Base-by-base conservation (phyloP, 345 rosid genomes). In the Mercurialis annua region DNA sequence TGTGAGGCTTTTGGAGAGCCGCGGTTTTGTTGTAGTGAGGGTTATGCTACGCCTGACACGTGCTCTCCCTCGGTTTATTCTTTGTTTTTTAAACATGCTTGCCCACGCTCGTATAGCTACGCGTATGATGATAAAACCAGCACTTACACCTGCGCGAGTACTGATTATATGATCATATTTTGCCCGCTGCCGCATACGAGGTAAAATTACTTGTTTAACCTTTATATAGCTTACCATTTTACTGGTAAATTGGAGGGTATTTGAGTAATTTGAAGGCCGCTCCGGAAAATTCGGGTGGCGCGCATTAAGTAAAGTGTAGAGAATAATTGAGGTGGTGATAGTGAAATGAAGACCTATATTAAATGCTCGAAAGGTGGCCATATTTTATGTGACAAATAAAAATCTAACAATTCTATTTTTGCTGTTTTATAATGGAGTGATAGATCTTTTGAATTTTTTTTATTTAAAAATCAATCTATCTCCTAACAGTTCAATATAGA, bases 141-240 rank as follows among this genome's bases (percentile, higher is more conserved):
- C 70, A 90, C 96, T 1, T 90, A 88, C 82, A 87, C 94, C 6
- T 93, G 97, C 59, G 84, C 83, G 6, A 77, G 81, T 2, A 85
- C 92, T 2, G 87, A 86, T 64, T 93, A 93, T 59, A 53, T 64
- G 14, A 79, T 93, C 81, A 79, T 85, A 40, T 90, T 93, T 72
- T 90, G 98, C 78, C 98, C 98, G 8, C 84, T 81, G 42, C 98
- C 98, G 15, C 88, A 88, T 53, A 77, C 89, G 70, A 92, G 98
- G 97, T 91, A 44, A 71, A 66, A 21, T 78, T 59, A 64, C 73
- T 70, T 53, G 0, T 46, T 15, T 56, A 0, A 15, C 26, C 38
- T 40, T 2, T 20, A 20, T 31, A 33, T 27, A n/a, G 14, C 16
- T 34, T 34, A n/a, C 18, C 2, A 4, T 4, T 51, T 23, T 20